Conservation (phyloP, 2,329 filamentous ascomycete genomes). For the Fusarium sp. region DNA sequence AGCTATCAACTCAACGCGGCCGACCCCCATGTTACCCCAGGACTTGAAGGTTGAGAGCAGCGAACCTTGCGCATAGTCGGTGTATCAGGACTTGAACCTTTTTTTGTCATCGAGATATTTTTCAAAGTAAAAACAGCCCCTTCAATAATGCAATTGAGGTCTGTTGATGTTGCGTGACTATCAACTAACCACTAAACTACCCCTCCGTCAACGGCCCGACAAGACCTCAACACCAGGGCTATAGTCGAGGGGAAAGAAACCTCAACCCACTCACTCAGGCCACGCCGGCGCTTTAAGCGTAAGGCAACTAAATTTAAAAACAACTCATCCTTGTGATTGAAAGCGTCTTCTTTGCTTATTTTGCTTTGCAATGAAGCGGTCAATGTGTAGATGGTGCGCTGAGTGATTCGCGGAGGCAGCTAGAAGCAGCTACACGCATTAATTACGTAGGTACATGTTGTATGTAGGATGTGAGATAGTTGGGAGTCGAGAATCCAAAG, state of each 20-base stretch:
- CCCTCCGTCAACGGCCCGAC: slow-evolving; percentile 40
- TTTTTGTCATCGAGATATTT: not conserved
- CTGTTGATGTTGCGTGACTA: slow-evolving; percentile 17
- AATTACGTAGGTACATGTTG: slow-evolving; percentile 35
- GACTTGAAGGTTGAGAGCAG: slow-evolving; percentile 14
- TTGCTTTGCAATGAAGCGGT: slow-evolving; percentile 32
- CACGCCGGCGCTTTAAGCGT: slow-evolving; percentile 15
- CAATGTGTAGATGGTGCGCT: slow-evolving; percentile 4
- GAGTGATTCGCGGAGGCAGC: not conserved
- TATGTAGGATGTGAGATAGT: slow-evolving; percentile 7
- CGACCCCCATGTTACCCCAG: slow-evolving; percentile 19
- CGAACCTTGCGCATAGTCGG: slow-evolving; percentile 26
- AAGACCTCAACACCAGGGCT: slow-evolving; percentile 35
- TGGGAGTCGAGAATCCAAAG: slow-evolving; percentile 21
- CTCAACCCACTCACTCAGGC: slow-evolving; percentile 25
- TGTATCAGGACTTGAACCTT: slow-evolving; percentile 13
- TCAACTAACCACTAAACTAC: slow-evolving; percentile 13
- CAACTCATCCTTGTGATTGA: not conserved
- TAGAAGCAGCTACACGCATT: slow-evolving; percentile 34
- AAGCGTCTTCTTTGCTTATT: slow-evolving; percentile 15
- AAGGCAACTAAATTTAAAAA: slow-evolving; percentile 1
- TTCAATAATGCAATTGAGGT: not conserved
- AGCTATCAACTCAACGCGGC: slow-evolving; percentile 22
- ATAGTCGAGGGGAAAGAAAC: slow-evolving; percentile 20
- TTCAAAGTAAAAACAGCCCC: not conserved